Conservation (phyloP, 345 rosid genomes). For the Excoecaria cochinchinensis region DNA sequence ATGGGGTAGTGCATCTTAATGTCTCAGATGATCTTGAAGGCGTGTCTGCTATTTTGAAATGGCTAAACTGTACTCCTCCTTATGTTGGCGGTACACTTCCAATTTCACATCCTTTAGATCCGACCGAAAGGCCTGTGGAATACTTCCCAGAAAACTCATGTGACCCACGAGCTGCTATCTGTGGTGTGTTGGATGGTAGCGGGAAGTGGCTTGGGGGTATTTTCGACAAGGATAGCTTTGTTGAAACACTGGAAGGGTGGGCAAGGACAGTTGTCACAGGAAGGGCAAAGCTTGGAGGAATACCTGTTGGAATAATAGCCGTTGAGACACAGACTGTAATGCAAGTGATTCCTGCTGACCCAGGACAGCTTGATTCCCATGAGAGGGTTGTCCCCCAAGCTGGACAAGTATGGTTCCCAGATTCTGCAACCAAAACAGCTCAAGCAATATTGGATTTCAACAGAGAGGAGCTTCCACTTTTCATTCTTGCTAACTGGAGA, state of each 20-base stretch:
- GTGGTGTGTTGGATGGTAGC: conserved; percentile 53
- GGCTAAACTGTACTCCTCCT: conserved; percentile 93
- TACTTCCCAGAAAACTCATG: conserved; percentile 87
- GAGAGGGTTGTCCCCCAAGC: conserved; percentile 99
- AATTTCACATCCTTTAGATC: conserved; percentile 56
- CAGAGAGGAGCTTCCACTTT: conserved; percentile 89
- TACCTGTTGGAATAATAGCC: conserved; percentile 95
- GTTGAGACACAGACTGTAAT: conserved; percentile 98
- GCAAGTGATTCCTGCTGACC: conserved; percentile 99
- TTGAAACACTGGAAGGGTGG: conserved; percentile 97
- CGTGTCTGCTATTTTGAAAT: conserved; percentile 78
- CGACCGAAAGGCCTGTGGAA: conserved; percentile 85
- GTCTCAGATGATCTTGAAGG: conserved; percentile 99
- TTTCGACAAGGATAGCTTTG: conserved; percentile 89
- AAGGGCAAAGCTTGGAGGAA: conserved; percentile 98
- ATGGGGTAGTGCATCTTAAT: conserved; percentile 96
- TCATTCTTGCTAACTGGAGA: conserved; percentile 98
- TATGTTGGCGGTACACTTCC: conserved; percentile 80
- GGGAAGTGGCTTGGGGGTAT: conserved; percentile 97
- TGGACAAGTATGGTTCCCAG: conserved; percentile 99
- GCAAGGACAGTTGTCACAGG: conserved; percentile 99
- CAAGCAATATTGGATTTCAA: conserved; percentile 97
- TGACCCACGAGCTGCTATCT: conserved; percentile 97
- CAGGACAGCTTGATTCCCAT: conserved; percentile 99
- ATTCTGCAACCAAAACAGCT: conserved; percentile 95